Evolutionary conservation across 163 green algal genomes (phyloP), one percentile per base, ranked within the genome.

Genomic region (Scenedesmus sp.): DNA sequence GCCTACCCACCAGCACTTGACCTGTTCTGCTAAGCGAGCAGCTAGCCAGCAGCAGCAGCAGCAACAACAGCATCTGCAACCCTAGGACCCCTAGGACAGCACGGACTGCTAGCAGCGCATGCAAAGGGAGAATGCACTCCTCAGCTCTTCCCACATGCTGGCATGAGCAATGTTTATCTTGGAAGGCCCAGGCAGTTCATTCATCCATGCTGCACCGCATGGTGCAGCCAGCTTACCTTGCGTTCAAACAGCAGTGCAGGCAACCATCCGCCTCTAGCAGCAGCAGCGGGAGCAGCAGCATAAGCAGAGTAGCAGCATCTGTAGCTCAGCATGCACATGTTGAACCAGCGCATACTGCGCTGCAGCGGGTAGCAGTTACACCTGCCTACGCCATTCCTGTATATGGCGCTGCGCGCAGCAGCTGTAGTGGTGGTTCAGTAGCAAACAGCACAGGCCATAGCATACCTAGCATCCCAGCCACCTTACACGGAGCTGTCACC

Each of bases 201-300:
- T 79, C 23, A 15, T 79, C 70, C 23, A 79, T 79, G 70, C 70
- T 79, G 23, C 70, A 79, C 7, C 23, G 70, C 70, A 79, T 79
- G 70, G 70, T 79, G 5, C 70, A 79, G 70, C 70, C 70, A 79
- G 70, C 70, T 79, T 79, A 79, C 70, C 70, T 79, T 13, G 13
- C 70, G 3, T 79, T 79, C 23, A 46, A 18, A 13, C 23, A 79
- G 70, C 70, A 79, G 70, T 79, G 70, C 70, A 79, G 70, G 70
- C 70, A 79, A 8, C 70, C 0, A 3, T 52, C 70, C 23, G 12
- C 64, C 12, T 18, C 3, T 13, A 23, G 9, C 12, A 52, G 12
- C 70, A 26, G 20, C 23, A 34, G 70, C 70, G 52, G 70, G 5
- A 79, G 23, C 70, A 79, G 70, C 70, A 54, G 70, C 23, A 16